These are phyloP conservation scores for Boletus reticulatus DNA, from an alignment of 768 basidiomycete species.

Conservation along the genomic window DNA sequence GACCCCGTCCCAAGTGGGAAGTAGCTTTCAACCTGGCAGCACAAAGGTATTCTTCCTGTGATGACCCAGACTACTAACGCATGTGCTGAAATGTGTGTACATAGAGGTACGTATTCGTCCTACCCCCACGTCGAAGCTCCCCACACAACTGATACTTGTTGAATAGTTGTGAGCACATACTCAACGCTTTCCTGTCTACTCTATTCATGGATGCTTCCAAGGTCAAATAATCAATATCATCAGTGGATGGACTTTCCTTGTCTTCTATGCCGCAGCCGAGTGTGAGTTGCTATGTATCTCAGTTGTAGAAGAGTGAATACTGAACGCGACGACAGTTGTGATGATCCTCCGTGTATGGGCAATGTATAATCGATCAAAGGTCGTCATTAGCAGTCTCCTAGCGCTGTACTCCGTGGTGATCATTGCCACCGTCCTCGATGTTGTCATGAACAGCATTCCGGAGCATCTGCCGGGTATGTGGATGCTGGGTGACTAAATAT, in stretches of 20 bases:
- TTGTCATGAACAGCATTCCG: background rate
- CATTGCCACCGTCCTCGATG: background rate
- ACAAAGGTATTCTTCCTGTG: background rate
- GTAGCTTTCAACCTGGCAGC: background rate
- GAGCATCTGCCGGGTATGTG: background rate
- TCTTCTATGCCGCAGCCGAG: conserved; percentile 4
- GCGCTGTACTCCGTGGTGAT: background rate
- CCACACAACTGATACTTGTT: background rate
- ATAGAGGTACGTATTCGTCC: background rate
- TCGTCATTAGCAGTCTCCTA: conserved; percentile 1
- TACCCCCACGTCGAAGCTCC: background rate
- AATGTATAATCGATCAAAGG: conserved; percentile 1
- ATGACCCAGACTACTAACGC: too few relatives aligned
- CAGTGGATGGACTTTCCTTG: background rate
- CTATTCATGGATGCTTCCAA: background rate
- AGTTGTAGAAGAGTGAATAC: background rate
- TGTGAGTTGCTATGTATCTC: background rate
- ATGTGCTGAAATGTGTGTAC: background rate
- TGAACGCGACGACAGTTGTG: background rate
- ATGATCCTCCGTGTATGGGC: conserved; percentile 3
- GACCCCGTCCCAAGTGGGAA: background rate
- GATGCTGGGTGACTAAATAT: background rate
- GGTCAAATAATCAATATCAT: background rate
- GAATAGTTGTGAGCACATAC: conserved; percentile 2
- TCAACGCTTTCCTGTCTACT: too few relatives aligned